phyloP scores from a whole-genome alignment of 148 eudicot species.

The Rhododendron henanense region DNA sequence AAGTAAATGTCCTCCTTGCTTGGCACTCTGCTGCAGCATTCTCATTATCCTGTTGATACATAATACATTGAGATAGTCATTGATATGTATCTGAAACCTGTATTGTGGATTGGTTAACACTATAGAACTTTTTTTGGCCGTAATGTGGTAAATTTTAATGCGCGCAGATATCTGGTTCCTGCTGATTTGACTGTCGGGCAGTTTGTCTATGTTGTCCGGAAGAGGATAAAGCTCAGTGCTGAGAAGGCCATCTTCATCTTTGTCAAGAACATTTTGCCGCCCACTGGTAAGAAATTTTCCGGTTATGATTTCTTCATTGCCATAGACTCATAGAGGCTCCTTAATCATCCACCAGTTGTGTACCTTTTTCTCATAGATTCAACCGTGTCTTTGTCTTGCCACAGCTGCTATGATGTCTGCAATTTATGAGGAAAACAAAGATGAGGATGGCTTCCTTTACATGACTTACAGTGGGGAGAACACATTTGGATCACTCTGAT shows the following conservation, averaged over 20 bases:
- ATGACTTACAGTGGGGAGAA: slow-evolving; percentile 99
- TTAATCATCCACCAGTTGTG: not conserved
- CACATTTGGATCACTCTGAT: slow-evolving; percentile 49
- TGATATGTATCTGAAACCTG: not conserved
- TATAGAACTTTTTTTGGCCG: not conserved
- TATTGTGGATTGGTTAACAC: not conserved
- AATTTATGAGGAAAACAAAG: slow-evolving; percentile 94
- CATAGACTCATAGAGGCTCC: not conserved
- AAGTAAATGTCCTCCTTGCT: not conserved
- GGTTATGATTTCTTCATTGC: not conserved
- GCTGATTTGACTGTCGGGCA: slow-evolving; percentile 95
- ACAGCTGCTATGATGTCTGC: slow-evolving; percentile 96
- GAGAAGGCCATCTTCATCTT: slow-evolving; percentile 92
- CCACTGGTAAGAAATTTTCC: slow-evolving; percentile 53
- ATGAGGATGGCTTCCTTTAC: slow-evolving; percentile 95
- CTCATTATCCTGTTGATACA: not conserved
- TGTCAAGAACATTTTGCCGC: slow-evolving; percentile 82
- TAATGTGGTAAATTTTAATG: not conserved
- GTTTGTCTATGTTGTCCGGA: slow-evolving; percentile 92
- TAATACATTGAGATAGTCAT: not conserved
- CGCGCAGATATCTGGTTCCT: slow-evolving; percentile 72
- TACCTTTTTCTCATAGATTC: not conserved
- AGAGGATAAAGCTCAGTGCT: slow-evolving; percentile 94
- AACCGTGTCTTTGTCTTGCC: not conserved
- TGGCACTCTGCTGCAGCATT: not conserved